phyloP scores from a whole-genome alignment of 192 early-diverging fungal genomes.

The Piromyces finnis region DNA sequence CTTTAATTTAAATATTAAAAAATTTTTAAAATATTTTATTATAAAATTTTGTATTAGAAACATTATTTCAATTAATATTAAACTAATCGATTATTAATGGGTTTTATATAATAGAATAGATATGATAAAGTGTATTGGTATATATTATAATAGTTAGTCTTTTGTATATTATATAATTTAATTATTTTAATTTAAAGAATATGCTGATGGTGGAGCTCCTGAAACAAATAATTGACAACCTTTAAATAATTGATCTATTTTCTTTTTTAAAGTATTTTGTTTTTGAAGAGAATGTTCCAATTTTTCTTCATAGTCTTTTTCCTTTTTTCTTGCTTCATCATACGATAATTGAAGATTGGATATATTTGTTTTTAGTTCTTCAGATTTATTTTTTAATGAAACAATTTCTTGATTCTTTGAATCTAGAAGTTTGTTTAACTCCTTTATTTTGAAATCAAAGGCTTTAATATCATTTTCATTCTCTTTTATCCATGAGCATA shows the following conservation, averaged over 20 bases:
- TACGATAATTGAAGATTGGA: neutral
- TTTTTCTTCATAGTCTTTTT: neutral
- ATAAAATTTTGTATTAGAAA: too few relatives aligned
- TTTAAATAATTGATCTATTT: neutral
- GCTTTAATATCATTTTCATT: neutral
- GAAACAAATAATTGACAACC: neutral
- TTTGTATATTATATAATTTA: too few relatives aligned
- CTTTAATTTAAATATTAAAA: too few relatives aligned
- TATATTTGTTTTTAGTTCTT: neutral
- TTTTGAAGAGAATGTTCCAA: neutral
- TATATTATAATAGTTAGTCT: too few relatives aligned
- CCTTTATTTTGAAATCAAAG: neutral
- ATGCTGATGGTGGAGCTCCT: neutral
- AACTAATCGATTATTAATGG: too few relatives aligned
- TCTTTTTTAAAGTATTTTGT: neutral
- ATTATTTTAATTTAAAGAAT: too few relatives aligned
- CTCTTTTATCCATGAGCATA: neutral
- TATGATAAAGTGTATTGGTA: too few relatives aligned
- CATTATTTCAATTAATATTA: too few relatives aligned
- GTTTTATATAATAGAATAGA: too few relatives aligned
- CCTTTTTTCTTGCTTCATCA: neutral
- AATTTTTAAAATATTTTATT: too few relatives aligned
- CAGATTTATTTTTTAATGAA: neutral
- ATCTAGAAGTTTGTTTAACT: neutral
- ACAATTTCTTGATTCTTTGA: neutral